A percentile compares a stretch with the other conserved stretches of the same genome.
phyloP scores from a whole-genome alignment of 2,329 filamentous ascomycete genomes.

The Fulvia fulva region DNA sequence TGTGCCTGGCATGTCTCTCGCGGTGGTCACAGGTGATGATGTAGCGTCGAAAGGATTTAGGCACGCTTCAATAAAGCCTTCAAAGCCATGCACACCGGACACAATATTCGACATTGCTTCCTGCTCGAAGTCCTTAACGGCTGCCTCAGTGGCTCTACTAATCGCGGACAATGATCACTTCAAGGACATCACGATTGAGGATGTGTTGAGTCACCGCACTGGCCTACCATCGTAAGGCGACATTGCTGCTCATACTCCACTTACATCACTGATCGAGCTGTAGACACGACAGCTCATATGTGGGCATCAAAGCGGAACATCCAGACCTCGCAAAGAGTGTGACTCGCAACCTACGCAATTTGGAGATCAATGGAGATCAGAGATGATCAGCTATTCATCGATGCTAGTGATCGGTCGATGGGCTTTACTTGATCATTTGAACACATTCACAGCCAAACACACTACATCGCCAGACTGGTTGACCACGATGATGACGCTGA shows the following conservation, averaged over 20 bases:
- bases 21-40: conserved; percentile 45
- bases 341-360: conserved; percentile 44
- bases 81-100: conserved; percentile 40
- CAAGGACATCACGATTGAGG: conserved; percentile 50
- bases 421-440: conserved; percentile 33
- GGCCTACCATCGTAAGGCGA: conserved; percentile 39
- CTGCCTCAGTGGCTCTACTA: conserved; percentile 49
- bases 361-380: conserved; percentile 44
- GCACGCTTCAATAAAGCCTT: conserved; percentile 34
- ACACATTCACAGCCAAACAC: conserved; percentile 27
- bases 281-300: conserved; percentile 36
- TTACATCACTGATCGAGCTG: conserved; percentile 28
- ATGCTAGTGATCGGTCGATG: conserved; percentile 34
- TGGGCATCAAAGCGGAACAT: conserved; percentile 29
- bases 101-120: conserved; percentile 56
- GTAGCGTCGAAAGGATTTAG: conserved; percentile 42
- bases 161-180: conserved; percentile 49
- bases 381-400: conserved; percentile 30
- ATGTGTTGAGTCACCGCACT: conserved; percentile 52
- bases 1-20: conserved; percentile 46
- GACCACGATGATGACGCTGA: conserved; percentile 14
- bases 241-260: conserved; percentile 45
- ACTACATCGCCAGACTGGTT: conserved; percentile 27
- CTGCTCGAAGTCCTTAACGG: conserved; percentile 54
- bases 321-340: conserved; percentile 35